Evolutionary conservation across 176 grass and related monocot genomes (phyloP), one percentile per base, ranked within the genome.

Genomic region (Cenchrus americanus): DNA sequence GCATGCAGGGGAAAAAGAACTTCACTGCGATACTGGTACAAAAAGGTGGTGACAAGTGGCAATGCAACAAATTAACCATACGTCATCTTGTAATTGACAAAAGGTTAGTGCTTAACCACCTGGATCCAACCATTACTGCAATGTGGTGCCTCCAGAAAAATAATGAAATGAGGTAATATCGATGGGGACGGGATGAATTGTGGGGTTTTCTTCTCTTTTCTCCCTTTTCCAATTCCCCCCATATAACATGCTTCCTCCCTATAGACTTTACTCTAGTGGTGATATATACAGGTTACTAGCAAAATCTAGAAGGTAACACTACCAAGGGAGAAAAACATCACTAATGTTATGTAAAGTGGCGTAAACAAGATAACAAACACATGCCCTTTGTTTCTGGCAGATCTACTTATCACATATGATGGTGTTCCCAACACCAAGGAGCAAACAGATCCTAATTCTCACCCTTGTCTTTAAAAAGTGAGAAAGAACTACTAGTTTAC

Each of bases 21-120:
- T 58, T 75, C 76, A 81, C 26, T 75, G 88, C 67, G 37, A 80
- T 80, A 80, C 63, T 15, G 71, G 21, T 79, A 72, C 23, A 80
- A 62, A 73, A 80, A 89, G 81, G 54, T 77, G 18, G 47, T 87
- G 82, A 91, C 89, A 87, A 70, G 83, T 92, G 88, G 64, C 63
- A 62, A 51, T 79, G 71, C 80, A 87, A 68, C 70, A 88, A 73
- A 90, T 72, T 79, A 86, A 83, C 46, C 60, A 57, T 60, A 41
- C 23, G 5, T 77, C 74, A 90, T 71, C 41, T 88, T 92, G 62
- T 55, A 90, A 83, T 86, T 86, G 62, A 86, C 88, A 78, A 66
- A 90, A 68, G 14, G 18, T 14, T 87, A 92, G 93, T 95, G 90
- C 83, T 90, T 71, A 78, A 84, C 82, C 87, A 88, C 60, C 82